Percentiles rank a stretch among this genome's conserved stretches.
Evolutionary conservation across 1,139 yeast species (phyloP).

Genomic region (Tardiomyces blankii): DNA sequence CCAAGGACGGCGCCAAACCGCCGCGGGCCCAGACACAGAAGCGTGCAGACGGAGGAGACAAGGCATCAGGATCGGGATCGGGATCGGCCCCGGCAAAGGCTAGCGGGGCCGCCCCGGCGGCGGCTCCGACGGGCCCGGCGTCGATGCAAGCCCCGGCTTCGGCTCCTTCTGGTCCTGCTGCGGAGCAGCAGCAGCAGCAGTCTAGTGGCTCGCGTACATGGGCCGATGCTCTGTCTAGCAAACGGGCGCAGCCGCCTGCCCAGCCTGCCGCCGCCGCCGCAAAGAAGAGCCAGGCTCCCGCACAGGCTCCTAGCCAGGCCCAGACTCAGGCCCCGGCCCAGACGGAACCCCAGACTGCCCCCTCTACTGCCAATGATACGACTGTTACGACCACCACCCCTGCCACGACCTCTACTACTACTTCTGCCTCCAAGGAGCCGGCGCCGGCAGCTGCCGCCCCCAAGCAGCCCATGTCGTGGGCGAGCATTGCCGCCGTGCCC

Average conservation of each 20-base stretch:
- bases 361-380: slow-evolving; percentile 2
- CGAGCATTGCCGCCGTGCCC: slow-evolving; percentile 6
- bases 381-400: slow-evolving; percentile 1
- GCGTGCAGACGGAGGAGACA: neutral
- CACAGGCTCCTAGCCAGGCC: slow-evolving; percentile 16
- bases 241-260: slow-evolving; percentile 1
- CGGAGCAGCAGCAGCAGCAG: slow-evolving; percentile 1
- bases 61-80: slow-evolving; percentile 2
- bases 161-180: neutral
- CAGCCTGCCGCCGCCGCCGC: slow-evolving; percentile 8
- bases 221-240: slow-evolving; percentile 7
- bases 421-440: slow-evolving; percentile 1
- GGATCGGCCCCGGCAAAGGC: slow-evolving; percentile 5
- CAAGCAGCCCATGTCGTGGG: slow-evolving; percentile 15
- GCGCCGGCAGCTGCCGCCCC: slow-evolving; percentile 9
- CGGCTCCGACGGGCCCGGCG: neutral
- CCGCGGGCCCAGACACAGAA: slow-evolving; percentile 1
- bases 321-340: slow-evolving; percentile 6
- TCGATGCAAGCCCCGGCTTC: too few relatives aligned
- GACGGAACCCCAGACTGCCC: neutral
- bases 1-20: neutral
- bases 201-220: slow-evolving; percentile 4
- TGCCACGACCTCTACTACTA: slow-evolving; percentile 3
- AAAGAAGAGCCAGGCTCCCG: slow-evolving; percentile 12
- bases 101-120: slow-evolving; percentile 3